Percentiles rank a stretch among this genome's conserved stretches.
Evolutionary conservation across 768 basidiomycete genomes (phyloP).

Genomic region (Rhodosporidiobolus sp.): DNA sequence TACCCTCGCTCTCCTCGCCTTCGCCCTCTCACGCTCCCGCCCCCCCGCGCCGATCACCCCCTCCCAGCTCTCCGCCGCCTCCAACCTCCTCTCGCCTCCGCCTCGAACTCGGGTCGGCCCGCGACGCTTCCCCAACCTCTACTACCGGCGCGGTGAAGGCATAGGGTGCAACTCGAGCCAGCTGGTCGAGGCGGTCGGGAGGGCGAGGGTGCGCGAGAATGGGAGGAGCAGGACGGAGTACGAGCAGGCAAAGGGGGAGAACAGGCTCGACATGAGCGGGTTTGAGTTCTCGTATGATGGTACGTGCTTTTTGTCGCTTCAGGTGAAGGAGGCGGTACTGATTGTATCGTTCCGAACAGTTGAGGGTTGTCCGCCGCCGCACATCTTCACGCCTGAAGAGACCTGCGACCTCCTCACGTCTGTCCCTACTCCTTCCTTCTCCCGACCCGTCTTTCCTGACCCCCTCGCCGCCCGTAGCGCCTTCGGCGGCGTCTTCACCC

Average conservation of each 20-base stretch:
- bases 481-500: neutral
- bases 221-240: neutral
- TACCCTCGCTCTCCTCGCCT: neutral
- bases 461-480: too few species aligned
- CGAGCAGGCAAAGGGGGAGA: neutral
- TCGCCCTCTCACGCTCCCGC: neutral
- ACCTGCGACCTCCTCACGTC: constrained; percentile 5
- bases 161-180: constrained; percentile 7
- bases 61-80: too few species aligned
- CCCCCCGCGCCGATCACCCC: too few species aligned
- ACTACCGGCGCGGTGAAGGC: constrained; percentile 1
- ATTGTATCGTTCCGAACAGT: neutral
- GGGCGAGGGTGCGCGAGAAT: neutral
- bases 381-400: constrained; percentile 3
- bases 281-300: neutral
- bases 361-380: constrained; percentile 1
- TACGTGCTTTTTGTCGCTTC: neutral
- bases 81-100: neutral
- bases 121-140: neutral
- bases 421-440: neutral
- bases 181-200: neutral
- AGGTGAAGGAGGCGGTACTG: neutral
- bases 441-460: neutral
- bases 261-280: neutral
- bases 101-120: constrained; percentile 4